Conservation (phyloP, 208 protist genomes). For the Herpetomonas muscarum region DNA sequence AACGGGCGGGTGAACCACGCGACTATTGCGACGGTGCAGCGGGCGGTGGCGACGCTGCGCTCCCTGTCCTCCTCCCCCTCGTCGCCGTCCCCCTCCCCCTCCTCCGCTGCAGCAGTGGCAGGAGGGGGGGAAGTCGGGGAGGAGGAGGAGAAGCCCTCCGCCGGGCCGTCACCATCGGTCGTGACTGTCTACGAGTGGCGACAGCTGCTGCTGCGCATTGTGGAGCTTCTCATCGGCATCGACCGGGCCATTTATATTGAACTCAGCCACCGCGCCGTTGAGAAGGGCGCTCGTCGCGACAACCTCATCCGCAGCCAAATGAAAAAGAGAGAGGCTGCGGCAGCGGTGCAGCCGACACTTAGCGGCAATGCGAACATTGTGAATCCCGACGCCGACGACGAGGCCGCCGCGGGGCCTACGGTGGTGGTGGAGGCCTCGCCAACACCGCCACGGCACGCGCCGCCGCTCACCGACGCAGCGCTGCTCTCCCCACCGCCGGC, state of each 20-base stretch:
- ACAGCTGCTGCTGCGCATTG: conserved; percentile 13
- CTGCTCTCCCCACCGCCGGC: too few species aligned
- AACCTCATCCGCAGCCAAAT: not conserved
- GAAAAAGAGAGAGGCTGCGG: not conserved
- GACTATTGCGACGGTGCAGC: not conserved
- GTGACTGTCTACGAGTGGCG: conserved; percentile 23
- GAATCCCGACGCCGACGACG: too few species aligned
- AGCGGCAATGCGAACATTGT: not conserved
- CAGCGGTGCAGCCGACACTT: conserved; percentile 1
- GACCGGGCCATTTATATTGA: conserved; percentile 28
- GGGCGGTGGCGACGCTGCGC: not conserved
- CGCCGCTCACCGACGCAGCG: too few species aligned
- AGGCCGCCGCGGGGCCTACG: too few species aligned
- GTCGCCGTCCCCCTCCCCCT: not conserved
- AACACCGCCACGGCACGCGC: too few species aligned
- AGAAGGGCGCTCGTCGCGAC: not conserved
- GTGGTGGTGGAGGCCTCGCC: too few species aligned
- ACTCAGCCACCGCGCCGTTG: conserved; percentile 1
- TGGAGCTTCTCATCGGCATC: conserved; percentile 21
- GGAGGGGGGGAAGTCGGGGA: not conserved
- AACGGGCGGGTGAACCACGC: not conserved
- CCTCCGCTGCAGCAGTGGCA: not conserved
- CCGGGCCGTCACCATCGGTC: not conserved
- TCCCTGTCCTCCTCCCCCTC: too few species aligned
- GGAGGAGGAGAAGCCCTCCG: too few species aligned